Percentiles rank a stretch among this genome's conserved stretches.
Evolutionary conservation across 164 flowering plant genomes (phyloP).

Genomic region (Paratinospora sagittata): DNA sequence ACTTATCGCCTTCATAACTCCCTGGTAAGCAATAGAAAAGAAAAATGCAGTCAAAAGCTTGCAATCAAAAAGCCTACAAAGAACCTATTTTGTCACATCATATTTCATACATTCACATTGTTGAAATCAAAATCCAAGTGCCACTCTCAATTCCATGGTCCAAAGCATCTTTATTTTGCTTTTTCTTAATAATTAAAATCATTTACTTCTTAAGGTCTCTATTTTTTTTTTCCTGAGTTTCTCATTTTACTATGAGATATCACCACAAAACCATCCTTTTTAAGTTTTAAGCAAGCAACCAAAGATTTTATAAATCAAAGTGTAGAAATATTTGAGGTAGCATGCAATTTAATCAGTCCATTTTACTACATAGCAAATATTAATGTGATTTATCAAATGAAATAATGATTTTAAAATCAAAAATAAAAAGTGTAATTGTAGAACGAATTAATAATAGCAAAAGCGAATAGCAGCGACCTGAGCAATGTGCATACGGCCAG

Average conservation of each 20-base stretch:
- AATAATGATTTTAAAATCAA: too few species aligned
- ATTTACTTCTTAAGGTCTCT: not conserved
- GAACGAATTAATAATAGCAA: too few species aligned
- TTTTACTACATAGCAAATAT: not conserved
- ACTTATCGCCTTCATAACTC: slow-evolving; percentile 80
- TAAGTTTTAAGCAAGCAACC: not conserved
- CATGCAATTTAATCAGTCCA: not conserved
- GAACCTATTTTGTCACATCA: not conserved
- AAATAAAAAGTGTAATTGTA: too few species aligned
- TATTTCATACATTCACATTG: not conserved
- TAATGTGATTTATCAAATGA: not conserved
- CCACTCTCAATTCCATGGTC: too few species aligned
- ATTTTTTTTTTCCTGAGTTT: too few species aligned
- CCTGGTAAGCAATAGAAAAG: slow-evolving; percentile 36
- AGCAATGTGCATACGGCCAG: slow-evolving; percentile 87
- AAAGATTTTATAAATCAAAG: not conserved
- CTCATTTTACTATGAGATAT: too few species aligned
- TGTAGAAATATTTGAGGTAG: not conserved
- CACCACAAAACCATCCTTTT: not conserved
- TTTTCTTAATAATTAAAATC: not conserved
- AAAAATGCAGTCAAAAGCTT: not conserved
- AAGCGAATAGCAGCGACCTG: slow-evolving; percentile 37
- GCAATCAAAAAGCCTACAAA: not conserved
- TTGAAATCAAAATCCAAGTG: not conserved
- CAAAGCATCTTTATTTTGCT: not conserved